Conservation (phyloP, 352 stramenopile species). For the Thalassiosira livingstoniorum region DNA sequence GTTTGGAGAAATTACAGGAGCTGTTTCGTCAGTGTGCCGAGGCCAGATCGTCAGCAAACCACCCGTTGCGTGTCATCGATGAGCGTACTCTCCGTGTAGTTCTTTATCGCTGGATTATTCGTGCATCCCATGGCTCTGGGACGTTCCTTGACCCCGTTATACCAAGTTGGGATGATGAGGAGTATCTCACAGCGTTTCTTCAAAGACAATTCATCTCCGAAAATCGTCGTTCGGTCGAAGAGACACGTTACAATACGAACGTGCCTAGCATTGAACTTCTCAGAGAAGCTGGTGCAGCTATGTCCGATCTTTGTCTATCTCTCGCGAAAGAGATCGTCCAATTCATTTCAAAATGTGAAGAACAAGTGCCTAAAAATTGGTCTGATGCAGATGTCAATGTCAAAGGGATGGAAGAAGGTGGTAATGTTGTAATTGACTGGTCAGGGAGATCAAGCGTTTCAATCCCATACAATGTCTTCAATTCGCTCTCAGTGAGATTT, state of each 20-base stretch:
- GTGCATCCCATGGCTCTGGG: conserved; percentile 71
- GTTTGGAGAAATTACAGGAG: conserved; percentile 78
- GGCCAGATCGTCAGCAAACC: conserved; percentile 48
- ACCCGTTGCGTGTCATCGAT: conserved; percentile 66
- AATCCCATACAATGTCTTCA: conserved; percentile 61
- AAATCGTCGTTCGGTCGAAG: conserved; percentile 51
- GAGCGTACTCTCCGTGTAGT: conserved; percentile 68
- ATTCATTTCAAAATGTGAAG: conserved; percentile 61
- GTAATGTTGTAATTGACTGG: conserved; percentile 74
- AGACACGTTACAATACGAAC: conserved; percentile 47
- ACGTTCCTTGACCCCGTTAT: conserved; percentile 82
- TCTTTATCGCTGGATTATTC: conserved; percentile 82
- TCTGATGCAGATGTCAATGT: conserved; percentile 75
- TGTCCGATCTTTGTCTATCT: conserved; percentile 74
- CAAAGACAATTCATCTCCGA: conserved; percentile 85
- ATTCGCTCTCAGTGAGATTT: conserved; percentile 67
- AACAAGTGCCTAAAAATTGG: conserved; percentile 70
- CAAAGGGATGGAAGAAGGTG: conserved; percentile 59
- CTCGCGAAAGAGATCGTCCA: conserved; percentile 71
- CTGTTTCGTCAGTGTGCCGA: conserved; percentile 71
- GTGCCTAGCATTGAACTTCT: conserved; percentile 77
- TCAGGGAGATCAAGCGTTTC: conserved; percentile 65
- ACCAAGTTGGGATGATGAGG: conserved; percentile 81
- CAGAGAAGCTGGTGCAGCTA: conserved; percentile 72
- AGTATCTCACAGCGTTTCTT: conserved; percentile 74